A percentile compares a stretch with the other conserved stretches of the same genome.
Evolutionary conservation across 345 rosid species (phyloP).

Genomic region (Eucalyptus guilfoylei): DNA sequence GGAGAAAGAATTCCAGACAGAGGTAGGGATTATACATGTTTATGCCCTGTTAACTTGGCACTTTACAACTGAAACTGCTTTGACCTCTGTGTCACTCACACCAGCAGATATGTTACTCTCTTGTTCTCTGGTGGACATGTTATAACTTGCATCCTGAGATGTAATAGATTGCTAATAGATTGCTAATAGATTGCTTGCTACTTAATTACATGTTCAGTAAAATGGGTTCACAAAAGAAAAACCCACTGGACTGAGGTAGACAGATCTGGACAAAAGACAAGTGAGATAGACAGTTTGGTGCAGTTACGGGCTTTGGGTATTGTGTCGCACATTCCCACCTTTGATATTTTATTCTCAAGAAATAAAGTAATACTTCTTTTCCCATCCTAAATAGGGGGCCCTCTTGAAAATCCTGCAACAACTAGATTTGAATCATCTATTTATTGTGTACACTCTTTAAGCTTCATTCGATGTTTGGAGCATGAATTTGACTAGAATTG

Average conservation of each 20-base stretch:
- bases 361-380: not conserved
- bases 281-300: not conserved
- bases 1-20: slow-evolving; percentile 93
- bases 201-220: not conserved
- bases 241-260: not conserved
- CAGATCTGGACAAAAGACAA: not conserved
- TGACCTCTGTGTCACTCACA: not conserved
- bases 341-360: not conserved
- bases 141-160: not conserved
- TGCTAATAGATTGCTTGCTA: not conserved
- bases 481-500: not conserved
- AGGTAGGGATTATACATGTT: slow-evolving; percentile 35
- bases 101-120: not conserved
- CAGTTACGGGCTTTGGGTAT: not conserved
- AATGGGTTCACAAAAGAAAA: not conserved
- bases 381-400: not conserved
- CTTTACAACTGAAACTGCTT: not conserved
- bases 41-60: not conserved
- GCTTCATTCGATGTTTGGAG: not conserved
- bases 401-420: not conserved
- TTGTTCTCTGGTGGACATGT: not conserved
- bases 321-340: not conserved
- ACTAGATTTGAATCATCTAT: not conserved
- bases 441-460: not conserved
- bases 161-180: not conserved